phyloP scores from a whole-genome alignment of 257 asterid species.

The Ligustrum vulgare region DNA sequence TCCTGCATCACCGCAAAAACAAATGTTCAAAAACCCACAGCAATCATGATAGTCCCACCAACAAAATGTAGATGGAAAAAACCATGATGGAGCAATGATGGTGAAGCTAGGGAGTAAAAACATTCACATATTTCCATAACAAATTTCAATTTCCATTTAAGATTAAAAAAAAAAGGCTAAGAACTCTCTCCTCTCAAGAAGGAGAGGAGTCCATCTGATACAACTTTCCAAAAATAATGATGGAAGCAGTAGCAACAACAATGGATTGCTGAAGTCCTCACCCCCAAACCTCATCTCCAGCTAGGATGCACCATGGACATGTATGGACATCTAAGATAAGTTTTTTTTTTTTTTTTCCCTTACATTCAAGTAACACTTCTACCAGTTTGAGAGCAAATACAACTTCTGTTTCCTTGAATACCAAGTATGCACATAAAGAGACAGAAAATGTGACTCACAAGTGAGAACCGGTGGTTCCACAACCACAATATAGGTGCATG shows the following conservation, averaged over 20 bases:
- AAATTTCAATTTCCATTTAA: background rate
- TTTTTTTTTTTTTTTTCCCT: background rate
- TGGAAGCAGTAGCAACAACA: background rate
- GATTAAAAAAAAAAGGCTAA: background rate
- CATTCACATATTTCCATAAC: background rate
- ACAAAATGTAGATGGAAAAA: background rate
- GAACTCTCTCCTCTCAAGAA: background rate
- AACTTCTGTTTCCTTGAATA: background rate
- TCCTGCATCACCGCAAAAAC: conserved; percentile 45
- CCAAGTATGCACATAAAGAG: background rate
- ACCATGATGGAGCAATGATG: background rate
- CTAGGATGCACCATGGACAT: too few relatives aligned
- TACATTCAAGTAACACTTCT: background rate
- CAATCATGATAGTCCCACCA: conserved; percentile 6
- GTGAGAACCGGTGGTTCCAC: background rate
- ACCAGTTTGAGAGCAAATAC: background rate
- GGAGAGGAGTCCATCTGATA: background rate
- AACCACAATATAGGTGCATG: background rate
- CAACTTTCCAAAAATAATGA: background rate
- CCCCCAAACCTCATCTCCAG: background rate
- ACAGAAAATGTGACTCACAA: background rate
- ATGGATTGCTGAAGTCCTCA: background rate
- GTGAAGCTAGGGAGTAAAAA: background rate
- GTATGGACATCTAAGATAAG: background rate
- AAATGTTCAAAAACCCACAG: conserved; percentile 13